Conservation (phyloP, 164 flowering plant species). For the Protea cynaroides region DNA sequence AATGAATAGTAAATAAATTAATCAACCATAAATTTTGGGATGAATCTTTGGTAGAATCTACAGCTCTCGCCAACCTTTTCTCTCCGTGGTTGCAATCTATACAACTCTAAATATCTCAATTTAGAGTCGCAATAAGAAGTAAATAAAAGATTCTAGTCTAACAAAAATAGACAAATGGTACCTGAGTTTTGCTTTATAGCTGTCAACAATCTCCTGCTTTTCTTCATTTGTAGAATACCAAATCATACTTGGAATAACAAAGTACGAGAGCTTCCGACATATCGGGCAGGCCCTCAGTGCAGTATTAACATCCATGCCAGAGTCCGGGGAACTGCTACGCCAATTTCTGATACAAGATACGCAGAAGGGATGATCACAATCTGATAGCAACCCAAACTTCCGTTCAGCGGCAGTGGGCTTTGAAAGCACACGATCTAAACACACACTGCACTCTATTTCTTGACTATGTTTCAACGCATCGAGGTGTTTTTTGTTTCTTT, state of each 20-base stretch:
- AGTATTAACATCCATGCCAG: constrained; percentile 86
- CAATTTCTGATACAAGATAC: constrained; percentile 91
- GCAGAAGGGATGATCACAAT: constrained; percentile 98
- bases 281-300: constrained; percentile 90
- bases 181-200: constrained; percentile 86
- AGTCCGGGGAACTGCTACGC: constrained; percentile 78
- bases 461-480: constrained; percentile 79
- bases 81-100: too few relatives aligned
- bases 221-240: constrained; percentile 82
- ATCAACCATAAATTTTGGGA: too few relatives aligned
- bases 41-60: too few relatives aligned
- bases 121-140: too few relatives aligned
- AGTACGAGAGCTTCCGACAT: constrained; percentile 92
- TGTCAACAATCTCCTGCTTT: constrained; percentile 73
- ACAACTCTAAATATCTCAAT: too few relatives aligned
- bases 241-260: constrained; percentile 92
- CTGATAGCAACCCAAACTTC: constrained; percentile 90
- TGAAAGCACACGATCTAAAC: constrained; percentile 84
- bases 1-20: too few relatives aligned
- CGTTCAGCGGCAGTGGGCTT: constrained; percentile 81
- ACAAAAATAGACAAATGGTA: constrained; percentile 22
- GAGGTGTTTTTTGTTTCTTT: constrained; percentile 59
- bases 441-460: constrained; percentile 94
- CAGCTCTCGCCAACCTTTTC: too few relatives aligned
- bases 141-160: neutral